Evolutionary conservation across 2,329 filamentous ascomycete genomes (phyloP), one percentile per base, ranked within the genome.

Genomic region (Metarhizium brunneum): DNA sequence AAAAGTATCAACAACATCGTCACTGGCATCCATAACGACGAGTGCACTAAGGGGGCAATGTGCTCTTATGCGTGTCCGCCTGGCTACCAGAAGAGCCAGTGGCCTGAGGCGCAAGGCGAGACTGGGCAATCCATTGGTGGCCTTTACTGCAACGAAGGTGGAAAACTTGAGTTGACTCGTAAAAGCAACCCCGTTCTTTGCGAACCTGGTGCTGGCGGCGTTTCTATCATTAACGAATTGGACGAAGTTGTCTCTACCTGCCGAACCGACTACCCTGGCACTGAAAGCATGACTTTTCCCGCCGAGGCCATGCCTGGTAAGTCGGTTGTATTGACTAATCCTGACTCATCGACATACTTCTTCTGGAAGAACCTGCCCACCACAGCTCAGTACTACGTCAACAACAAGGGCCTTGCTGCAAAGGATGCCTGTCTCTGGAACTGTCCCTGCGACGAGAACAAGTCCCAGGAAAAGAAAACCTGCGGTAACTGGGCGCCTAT

Each of bases 331-430:
- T 74, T 99, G 61, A 90, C 88, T 68, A 92, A 90, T 77, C 88
- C 92, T 50, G 74, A 87, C 61, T 83, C 85, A 58, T 68, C 70
- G 51, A 78, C 75, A 52, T 95, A 92, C 78, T 97, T 91, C 77
- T 73, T 78, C 59, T 95, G 90, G 89, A 63, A 89, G 65, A 82
- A 82, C 64, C 80, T 81, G 70, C 64, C 75, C 52, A 97, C 94
- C 53, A 92, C 90, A 50, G 92, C 92, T 48, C 94, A 97, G 75
- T 97, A 96, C 81, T 99, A 99, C 70, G 82, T 97, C 73, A 97
- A 97, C 82, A 88, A 88, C 65, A 80, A 83, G 63, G 91, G 90
- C 58, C 76, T 87, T 54, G 64, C 73, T 18, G 74, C 84, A 57
- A 69, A 83, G 61, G 73, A 92, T 13, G 88, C 83, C 52, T 99